Evolutionary conservation across 345 rosid genomes (phyloP).

Genomic region (Acer campestre): DNA sequence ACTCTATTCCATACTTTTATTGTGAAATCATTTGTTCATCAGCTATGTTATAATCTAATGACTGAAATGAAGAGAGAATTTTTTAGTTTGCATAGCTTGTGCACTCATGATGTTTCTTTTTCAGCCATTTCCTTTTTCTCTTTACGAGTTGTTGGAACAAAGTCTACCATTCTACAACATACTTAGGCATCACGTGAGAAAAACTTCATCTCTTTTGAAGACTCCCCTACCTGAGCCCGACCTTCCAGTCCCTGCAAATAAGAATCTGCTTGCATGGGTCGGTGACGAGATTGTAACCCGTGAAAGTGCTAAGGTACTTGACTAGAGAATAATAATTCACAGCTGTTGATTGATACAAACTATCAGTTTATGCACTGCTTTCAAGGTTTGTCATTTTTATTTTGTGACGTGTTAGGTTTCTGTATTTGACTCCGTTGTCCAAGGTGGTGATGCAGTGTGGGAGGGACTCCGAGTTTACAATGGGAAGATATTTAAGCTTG

Average conservation of each 20-base stretch:
- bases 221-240: conserved; percentile 60
- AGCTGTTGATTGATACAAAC: conserved; percentile 5
- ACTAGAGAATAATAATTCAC: conserved; percentile 19
- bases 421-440: conserved; percentile 86
- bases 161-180: conserved; percentile 77
- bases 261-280: conserved; percentile 83
- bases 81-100: background rate
- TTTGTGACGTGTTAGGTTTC: conserved; percentile 56
- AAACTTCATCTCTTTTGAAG: conserved; percentile 40
- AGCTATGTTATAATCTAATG: background rate
- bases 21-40: background rate
- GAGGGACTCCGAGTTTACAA: conserved; percentile 84
- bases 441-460: conserved; percentile 97
- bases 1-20: background rate
- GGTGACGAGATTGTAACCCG: conserved; percentile 87
- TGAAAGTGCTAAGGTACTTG: conserved; percentile 69
- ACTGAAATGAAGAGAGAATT: background rate
- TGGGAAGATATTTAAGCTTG: conserved; percentile 82
- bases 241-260: conserved; percentile 78
- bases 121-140: conserved; percentile 68
- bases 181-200: conserved; percentile 59
- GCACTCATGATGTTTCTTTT: conserved; percentile 7
- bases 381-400: conserved; percentile 19
- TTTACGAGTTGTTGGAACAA: conserved; percentile 76
- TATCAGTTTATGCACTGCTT: background rate